Conservation (phyloP, 345 rosid genomes). For the Populus tremula region DNA sequence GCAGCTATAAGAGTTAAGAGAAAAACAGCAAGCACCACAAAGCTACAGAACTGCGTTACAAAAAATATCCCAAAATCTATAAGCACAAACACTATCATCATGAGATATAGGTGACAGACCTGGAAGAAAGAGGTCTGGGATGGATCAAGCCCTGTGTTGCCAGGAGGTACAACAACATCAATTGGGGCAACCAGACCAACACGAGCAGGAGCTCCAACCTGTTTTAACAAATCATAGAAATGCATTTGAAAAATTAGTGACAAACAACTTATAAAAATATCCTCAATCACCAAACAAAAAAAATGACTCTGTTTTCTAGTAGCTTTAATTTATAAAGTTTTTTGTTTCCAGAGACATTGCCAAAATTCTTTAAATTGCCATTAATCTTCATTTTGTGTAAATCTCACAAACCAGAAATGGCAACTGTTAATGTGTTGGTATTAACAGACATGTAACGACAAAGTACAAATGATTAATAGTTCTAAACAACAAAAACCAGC, state of each 20-base stretch:
- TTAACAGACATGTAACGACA: not conserved
- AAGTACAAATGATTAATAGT: not conserved
- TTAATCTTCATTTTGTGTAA: not conserved
- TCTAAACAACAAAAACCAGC: not conserved
- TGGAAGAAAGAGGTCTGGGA: constrained; percentile 98
- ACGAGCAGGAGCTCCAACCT: constrained; percentile 99
- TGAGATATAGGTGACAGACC: constrained; percentile 28
- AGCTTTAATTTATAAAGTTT: too few relatives aligned
- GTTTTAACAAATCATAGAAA: not conserved
- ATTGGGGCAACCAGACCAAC: constrained; percentile 92
- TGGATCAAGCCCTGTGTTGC: constrained; percentile 94
- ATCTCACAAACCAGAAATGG: too few relatives aligned
- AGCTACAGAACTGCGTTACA: too few relatives aligned
- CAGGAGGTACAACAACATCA: constrained; percentile 93
- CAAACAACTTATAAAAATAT: not conserved
- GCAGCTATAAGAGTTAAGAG: not conserved
- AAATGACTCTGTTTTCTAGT: not conserved
- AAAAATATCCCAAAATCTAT: too few relatives aligned
- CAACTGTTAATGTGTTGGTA: not conserved
- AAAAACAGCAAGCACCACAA: too few relatives aligned
- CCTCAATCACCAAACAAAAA: not conserved
- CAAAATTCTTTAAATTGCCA: not conserved
- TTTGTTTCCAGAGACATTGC: not conserved
- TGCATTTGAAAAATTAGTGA: not conserved
- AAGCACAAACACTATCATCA: not conserved